Percentiles rank a stretch among this genome's conserved stretches.
phyloP scores from a whole-genome alignment of 2,329 filamentous ascomycete species.

The Pseudocercospora cruenta region DNA sequence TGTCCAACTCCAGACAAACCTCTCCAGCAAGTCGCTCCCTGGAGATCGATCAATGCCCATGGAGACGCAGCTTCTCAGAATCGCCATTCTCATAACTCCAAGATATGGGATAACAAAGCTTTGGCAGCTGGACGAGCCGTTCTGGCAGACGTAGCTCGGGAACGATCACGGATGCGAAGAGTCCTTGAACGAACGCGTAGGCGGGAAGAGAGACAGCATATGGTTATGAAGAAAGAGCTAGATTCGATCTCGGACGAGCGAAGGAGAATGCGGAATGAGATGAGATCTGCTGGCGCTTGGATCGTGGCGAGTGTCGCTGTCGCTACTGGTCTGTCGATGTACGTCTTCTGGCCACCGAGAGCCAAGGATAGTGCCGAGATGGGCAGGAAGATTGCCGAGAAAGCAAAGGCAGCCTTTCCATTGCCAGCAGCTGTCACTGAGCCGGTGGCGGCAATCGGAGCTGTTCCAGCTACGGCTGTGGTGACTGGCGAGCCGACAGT shows the following conservation, averaged over 20 bases:
- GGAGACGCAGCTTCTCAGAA: neutral
- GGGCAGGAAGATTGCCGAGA: constrained; percentile 29
- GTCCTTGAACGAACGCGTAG: constrained; percentile 21
- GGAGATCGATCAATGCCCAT: neutral
- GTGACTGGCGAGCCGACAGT: constrained; percentile 10
- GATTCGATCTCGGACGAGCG: constrained; percentile 23
- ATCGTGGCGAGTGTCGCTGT: constrained; percentile 27
- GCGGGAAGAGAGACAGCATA: constrained; percentile 10
- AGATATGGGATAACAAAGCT: constrained; percentile 29
- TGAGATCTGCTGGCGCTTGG: constrained; percentile 25
- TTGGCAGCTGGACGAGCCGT: constrained; percentile 26
- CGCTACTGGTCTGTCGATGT: constrained; percentile 31
- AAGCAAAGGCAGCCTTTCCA: constrained; percentile 20
- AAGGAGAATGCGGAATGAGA: constrained; percentile 24
- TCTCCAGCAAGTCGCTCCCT: neutral
- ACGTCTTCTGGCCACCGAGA: constrained; percentile 33
- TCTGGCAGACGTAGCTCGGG: constrained; percentile 25
- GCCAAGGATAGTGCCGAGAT: constrained; percentile 27
- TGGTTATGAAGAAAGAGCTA: constrained; percentile 13
- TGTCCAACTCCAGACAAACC: neutral
- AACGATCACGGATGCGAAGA: constrained; percentile 13
- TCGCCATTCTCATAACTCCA: neutral
- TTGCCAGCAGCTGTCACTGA: constrained; percentile 19
- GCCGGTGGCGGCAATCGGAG: neutral
- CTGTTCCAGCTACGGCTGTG: constrained; percentile 10